Base-by-base conservation (phyloP, 2,329 filamentous ascomycete genomes). In the Pestalotiopsis sp. region DNA sequence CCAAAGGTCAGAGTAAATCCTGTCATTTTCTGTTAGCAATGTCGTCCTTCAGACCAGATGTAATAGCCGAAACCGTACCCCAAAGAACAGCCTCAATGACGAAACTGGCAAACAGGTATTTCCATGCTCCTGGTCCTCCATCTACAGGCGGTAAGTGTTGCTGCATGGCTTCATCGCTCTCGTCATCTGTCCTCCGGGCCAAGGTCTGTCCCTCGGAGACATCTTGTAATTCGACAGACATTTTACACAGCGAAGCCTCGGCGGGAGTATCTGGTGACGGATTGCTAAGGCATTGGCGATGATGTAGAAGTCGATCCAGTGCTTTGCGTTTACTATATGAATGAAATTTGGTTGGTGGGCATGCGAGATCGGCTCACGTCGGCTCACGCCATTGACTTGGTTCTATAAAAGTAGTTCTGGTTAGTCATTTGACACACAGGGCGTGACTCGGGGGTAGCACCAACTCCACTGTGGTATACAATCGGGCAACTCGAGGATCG, bases 1-100 rank as follows among this genome's bases (percentile, higher is more conserved):
- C 91, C 91, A 75, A 90, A 93, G 0, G 89, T 85, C 68, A 90
- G 90, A 0, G 90, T 88, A 68, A 93, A 92, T 2, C 90, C 90
- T 92, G 25, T 12, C 41, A 14, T n/a, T 11, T 25, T 6, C 7
- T 27, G 62, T 63, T n/a, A 41, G 38, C 38, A 36, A 31, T 12
- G 11, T 14, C 11, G 6, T 13, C 17, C 20, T 52, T 12, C 9
- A 52, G 20, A 31, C 17, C 17, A 14, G 17, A 52, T 9, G 4
- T 9, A 20, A 6, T 12, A n/a, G 3, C 2, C 25, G 17, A 20
- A 7, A 39, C 41, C 62, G 3, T 52, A 64, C 62, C 62, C 62
- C 62, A 64, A 13, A 45, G 20, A 23, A 64, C 36, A 52, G 62
- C 62, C n/a, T 64, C 38, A 6, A 64, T 64, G 3, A 52, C 62